Evolutionary conservation across 1,284 basidiomycete genomes (phyloP).

Genomic region (Athelia psychrophila): DNA sequence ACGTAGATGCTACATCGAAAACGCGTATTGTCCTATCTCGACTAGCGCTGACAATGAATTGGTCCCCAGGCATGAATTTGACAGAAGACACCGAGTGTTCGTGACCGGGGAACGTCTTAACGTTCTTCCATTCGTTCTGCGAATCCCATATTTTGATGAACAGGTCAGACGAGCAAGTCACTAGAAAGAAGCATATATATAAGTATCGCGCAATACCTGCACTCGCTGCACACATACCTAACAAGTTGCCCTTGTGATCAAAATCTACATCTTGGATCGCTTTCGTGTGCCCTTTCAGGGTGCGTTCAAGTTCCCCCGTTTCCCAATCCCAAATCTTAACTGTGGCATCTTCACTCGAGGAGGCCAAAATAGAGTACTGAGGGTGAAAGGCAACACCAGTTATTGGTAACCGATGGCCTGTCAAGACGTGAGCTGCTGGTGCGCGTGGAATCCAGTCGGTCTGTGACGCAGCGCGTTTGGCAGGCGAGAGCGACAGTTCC

Average conservation of each 20-base stretch:
- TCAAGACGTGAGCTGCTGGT: slow-evolving; percentile 75
- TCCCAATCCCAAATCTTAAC: slow-evolving; percentile 98
- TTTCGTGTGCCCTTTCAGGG: slow-evolving; percentile 91
- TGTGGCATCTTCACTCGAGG: slow-evolving; percentile 84
- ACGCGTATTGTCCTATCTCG: slow-evolving; percentile 85
- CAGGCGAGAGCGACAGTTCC: slow-evolving; percentile 62
- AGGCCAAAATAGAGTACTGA: slow-evolving; percentile 78
- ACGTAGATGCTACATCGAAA: slow-evolving; percentile 86
- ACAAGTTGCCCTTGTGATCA: slow-evolving; percentile 77
- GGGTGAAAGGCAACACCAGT: slow-evolving; percentile 87
- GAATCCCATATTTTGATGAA: slow-evolving; percentile 93
- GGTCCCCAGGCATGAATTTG: slow-evolving; percentile 82
- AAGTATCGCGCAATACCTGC: not conserved
- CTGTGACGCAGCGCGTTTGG: slow-evolving; percentile 50
- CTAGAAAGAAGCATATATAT: slow-evolving; percentile 32
- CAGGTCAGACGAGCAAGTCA: slow-evolving; percentile 87
- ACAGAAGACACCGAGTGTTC: slow-evolving; percentile 89
- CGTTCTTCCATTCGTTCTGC: slow-evolving; percentile 86
- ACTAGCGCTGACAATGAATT: slow-evolving; percentile 81
- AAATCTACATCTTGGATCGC: slow-evolving; percentile 87
- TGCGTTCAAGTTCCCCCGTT: slow-evolving; percentile 88
- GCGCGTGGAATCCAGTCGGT: slow-evolving; percentile 83
- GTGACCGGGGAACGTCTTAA: slow-evolving; percentile 85
- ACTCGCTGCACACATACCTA: slow-evolving; percentile 51
- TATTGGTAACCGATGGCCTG: slow-evolving; percentile 78